Evolutionary conservation across 2,329 filamentous ascomycete genomes (phyloP), one percentile per base, ranked within the genome.

Genomic region (Diaporthe amygdali): DNA sequence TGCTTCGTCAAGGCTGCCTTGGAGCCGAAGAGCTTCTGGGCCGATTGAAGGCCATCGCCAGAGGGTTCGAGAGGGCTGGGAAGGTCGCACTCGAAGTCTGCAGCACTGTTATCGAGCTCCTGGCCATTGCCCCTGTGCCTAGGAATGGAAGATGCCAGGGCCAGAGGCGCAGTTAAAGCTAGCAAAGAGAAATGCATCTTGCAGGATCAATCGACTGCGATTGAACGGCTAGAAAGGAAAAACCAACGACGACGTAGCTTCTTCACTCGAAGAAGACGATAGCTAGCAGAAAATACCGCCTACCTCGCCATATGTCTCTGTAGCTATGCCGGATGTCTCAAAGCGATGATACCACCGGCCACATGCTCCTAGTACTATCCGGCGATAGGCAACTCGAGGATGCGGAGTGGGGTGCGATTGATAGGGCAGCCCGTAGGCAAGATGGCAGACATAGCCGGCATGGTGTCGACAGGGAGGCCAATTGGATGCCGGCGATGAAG

Each of bases 1-100:
- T 87, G 86, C 47, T 76, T 83, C 2, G 76, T 71, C 6, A 83
- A 72, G 1, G 82, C 81, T 9, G 78, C 76, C 14, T 77, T 67
- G 49, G 72, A 73, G 22, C 59, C 46, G 34, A 73, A 73, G 44
- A 73, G 70, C 59, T 70, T 59, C 6, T 47, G n/a, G 32, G 70
- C 67, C 9, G 72, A 73, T 9, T 64, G 54, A 30, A 73, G 63
- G n/a, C 72, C 70, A 47, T 73, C 72, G 30, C 30, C 27, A 9
- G 70, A 73, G n/a, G 70, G 72, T 12, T 72, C 72, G 34, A 73
- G 39, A 41, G 63, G 14, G n/a, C 54, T 55, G 7, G 72, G 61
- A 9, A 73, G 68, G 44, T 73, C 72, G 41, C 72, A 73, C 15
- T 66, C 37, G 63, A 73, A 73, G 44, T 70, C 68, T 25, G 52